Evolutionary conservation across 1,284 basidiomycete genomes (phyloP), one percentile per base, ranked within the genome.

Genomic region (Sanghuangporus sanghuang): DNA sequence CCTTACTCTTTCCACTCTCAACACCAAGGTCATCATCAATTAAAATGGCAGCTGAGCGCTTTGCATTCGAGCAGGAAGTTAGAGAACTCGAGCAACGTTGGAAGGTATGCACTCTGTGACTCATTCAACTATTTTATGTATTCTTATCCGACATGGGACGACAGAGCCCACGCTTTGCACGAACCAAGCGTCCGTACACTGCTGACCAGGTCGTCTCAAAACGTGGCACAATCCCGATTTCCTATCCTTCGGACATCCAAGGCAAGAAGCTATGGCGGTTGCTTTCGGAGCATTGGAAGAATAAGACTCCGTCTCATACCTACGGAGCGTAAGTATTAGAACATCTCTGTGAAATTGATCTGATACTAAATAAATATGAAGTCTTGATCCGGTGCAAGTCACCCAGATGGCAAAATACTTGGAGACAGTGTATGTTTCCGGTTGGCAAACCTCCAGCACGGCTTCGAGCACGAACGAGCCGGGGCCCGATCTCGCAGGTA

Each of bases 401-500:
- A 95, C 95, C 0, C 96, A 99, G 78, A 99, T 99, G 96, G 96
- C 96, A 39, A 96, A 96, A 75, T 92, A 97, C 76, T 90, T 98
- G 70, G 96, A 99, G 78, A 96, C 95, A 2, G 92, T 99, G 68
- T 99, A 99, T 74, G 93, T 99, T 58, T 98, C 96, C 12, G 96
- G 96, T 8, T 99, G 96, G 96, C 93, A 94, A 71, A 92, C 90
- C 14, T 95, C 92, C 16, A 97, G 95, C 69, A 98, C 95, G 3
- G 93, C 93, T 35, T 92, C 92, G 0, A 92, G 87, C 73, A 91
- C 90, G 52, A 92, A 98, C 71, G 96, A 99, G 76, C 96, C 96
- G 32, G 96, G 96, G 53, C 96, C 96, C 16, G 97, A 99, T 83
- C 92, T 99, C 73, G 96, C 86, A 80, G 96, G 92, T 91, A 69